Evolutionary conservation across 192 early-diverging fungal species (phyloP).

Genomic region (Linnemannia hyalina): DNA sequence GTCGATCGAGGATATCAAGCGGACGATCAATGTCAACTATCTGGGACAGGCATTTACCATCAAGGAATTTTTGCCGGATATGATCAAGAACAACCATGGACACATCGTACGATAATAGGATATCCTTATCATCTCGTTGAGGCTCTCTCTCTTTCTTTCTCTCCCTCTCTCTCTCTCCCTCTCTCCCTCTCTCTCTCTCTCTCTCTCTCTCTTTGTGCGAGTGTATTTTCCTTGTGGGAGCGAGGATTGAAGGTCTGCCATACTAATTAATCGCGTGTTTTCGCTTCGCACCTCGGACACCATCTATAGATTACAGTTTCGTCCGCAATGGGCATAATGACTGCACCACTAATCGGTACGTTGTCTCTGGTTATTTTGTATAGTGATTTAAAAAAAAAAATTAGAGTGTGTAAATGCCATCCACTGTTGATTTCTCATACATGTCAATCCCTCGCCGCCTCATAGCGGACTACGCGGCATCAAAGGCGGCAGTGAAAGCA

Average conservation of each 20-base stretch:
- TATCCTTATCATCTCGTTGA: background rate
- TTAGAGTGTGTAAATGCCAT: too few relatives aligned
- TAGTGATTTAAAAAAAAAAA: background rate
- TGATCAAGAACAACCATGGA: constrained; percentile 79
- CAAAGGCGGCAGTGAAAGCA: constrained; percentile 81
- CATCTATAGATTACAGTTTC: constrained; percentile 59
- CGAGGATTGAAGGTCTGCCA: background rate
- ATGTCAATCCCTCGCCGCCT: too few relatives aligned
- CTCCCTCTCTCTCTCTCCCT: constrained; percentile 11
- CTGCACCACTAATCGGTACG: constrained; percentile 43
- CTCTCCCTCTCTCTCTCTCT: constrained; percentile 15
- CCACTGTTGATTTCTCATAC: too few relatives aligned
- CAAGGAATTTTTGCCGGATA: constrained; percentile 81
- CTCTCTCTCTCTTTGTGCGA: constrained; percentile 25
- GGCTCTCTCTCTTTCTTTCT: background rate
- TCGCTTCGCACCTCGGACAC: background rate
- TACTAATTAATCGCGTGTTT: background rate
- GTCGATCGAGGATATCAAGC: constrained; percentile 71
- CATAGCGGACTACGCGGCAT: constrained; percentile 80
- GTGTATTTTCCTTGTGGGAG: background rate
- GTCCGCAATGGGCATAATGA: constrained; percentile 52
- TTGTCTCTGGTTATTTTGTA: background rate
- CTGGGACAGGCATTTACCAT: constrained; percentile 81
- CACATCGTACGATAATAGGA: constrained; percentile 74
- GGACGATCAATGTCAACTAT: constrained; percentile 78